phyloP scores from a whole-genome alignment of 768 basidiomycete genomes.

The Suillus paluster region DNA sequence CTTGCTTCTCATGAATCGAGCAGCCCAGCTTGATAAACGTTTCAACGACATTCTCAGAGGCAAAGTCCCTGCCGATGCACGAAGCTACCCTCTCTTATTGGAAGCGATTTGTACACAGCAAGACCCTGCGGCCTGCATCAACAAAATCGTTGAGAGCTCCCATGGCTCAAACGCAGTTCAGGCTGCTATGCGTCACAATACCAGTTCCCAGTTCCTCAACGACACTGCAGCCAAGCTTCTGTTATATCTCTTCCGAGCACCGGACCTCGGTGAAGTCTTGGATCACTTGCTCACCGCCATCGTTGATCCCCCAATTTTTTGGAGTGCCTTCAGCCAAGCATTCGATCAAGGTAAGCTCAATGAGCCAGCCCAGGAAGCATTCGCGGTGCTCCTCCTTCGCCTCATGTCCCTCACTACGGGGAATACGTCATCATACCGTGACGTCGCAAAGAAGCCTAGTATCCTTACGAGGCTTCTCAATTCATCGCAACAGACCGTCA shows the following conservation, averaged over 20 bases:
- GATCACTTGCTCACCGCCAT: constrained; percentile 43
- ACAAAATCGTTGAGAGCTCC: constrained; percentile 39
- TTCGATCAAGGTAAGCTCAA: constrained; percentile 39
- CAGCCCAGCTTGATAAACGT: constrained; percentile 34
- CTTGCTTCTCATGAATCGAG: constrained; percentile 23
- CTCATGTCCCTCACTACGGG: constrained; percentile 46
- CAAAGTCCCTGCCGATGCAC: constrained; percentile 24
- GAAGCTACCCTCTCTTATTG: constrained; percentile 42
- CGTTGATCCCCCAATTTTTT: constrained; percentile 56
- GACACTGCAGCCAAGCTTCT: constrained; percentile 42
- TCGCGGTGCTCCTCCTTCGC: constrained; percentile 54
- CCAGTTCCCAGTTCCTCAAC: constrained; percentile 46
- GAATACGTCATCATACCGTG: constrained; percentile 40
- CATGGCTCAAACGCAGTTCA: constrained; percentile 45
- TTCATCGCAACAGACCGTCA: constrained; percentile 30
- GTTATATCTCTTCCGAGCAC: constrained; percentile 42
- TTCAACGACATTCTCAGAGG: constrained; percentile 40
- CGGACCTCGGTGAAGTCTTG: constrained; percentile 47
- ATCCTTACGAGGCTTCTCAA: constrained; percentile 30
- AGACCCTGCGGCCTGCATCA: constrained; percentile 42
- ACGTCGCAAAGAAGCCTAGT: constrained; percentile 36
- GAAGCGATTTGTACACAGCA: constrained; percentile 48
- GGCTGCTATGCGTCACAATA: constrained; percentile 44
- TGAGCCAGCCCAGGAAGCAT: constrained; percentile 40
- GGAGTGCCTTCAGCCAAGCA: constrained; percentile 41